Percentiles rank a stretch among this genome's conserved stretches.
phyloP scores from a whole-genome alignment of 148 eudicot species.

The Chenopodium suecicum region DNA sequence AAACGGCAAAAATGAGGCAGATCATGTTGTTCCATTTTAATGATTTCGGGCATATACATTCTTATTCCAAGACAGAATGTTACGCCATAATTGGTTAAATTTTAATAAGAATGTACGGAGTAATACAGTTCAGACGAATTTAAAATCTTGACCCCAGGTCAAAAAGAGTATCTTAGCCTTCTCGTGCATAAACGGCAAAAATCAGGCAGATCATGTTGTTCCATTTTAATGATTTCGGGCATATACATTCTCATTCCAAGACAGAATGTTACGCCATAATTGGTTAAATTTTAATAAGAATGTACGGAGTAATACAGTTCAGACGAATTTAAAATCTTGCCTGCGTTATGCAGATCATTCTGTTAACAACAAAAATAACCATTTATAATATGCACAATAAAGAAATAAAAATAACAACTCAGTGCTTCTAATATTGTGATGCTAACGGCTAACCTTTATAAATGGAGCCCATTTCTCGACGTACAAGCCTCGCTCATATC shows the following conservation, averaged over 20 bases:
- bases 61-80: not conserved
- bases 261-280: not conserved
- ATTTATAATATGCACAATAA: not conserved
- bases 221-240: not conserved
- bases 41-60: not conserved
- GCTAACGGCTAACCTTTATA: conserved; percentile 80
- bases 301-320: not conserved
- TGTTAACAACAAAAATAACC: not conserved
- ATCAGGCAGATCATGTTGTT: not conserved
- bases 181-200: not conserved
- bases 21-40: not conserved
- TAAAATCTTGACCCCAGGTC: not conserved
- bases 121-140: not conserved
- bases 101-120: not conserved
- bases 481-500: conserved; percentile 78
- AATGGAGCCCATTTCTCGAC: conserved; percentile 98
- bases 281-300: not conserved
- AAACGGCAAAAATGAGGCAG: not conserved
- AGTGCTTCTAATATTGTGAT: conserved; percentile 4
- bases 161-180: not conserved
- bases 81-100: not conserved
- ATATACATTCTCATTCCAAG: not conserved
- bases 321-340: not conserved
- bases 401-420: not conserved
- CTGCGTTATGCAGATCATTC: not conserved